Evolutionary conservation across 768 basidiomycete species (phyloP).

Genomic region (Tricholoma terreum): DNA sequence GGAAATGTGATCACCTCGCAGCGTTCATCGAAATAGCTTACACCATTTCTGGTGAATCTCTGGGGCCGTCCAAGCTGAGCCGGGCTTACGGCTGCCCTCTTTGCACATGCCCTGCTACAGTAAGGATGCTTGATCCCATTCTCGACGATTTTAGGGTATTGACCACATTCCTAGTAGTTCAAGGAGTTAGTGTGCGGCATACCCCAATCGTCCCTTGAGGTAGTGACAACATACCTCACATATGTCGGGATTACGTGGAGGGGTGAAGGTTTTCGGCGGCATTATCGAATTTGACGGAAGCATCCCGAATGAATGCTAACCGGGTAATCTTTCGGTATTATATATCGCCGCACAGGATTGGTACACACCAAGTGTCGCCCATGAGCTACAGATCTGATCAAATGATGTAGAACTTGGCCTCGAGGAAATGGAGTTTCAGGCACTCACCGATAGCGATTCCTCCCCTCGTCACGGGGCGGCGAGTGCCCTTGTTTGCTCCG

Average conservation of each 20-base stretch:
- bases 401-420: too few relatives aligned
- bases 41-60: not conserved
- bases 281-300: not conserved
- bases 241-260: not conserved
- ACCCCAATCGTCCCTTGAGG: not conserved
- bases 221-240: not conserved
- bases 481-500: too few relatives aligned
- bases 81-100: constrained; percentile 3
- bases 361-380: not conserved
- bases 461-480: too few relatives aligned
- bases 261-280: not conserved
- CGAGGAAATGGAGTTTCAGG: not conserved
- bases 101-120: constrained; percentile 14
- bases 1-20: constrained; percentile 3
- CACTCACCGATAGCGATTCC: too few relatives aligned
- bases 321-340: not conserved
- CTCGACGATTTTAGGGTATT: constrained; percentile 6
- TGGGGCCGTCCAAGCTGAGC: not conserved
- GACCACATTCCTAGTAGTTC: constrained; percentile 8
- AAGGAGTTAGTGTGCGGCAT: not conserved
- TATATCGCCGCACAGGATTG: not conserved
- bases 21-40: not conserved
- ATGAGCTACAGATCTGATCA: too few relatives aligned
- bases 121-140: constrained; percentile 13
- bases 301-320: too few relatives aligned